Evolutionary conservation across 2,329 filamentous ascomycete species (phyloP), one percentile per base, ranked within the genome.

Genomic region (Cladosporium oxysporum): DNA sequence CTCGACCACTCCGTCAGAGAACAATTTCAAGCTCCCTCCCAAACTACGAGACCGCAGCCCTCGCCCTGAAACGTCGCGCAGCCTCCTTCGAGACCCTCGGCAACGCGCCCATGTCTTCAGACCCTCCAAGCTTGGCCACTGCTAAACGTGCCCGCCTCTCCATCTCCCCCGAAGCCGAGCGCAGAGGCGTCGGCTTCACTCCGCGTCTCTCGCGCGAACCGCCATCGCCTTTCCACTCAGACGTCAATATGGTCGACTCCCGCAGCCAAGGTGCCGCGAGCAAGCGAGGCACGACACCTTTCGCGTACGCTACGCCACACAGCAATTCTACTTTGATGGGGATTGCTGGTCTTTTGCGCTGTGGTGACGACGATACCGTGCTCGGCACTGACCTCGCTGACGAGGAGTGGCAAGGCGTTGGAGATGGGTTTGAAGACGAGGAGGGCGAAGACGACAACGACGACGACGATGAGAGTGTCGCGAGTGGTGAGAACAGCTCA

Each of bases 231-330:
- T 78, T 78, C 70, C 76, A 73, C 29, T 78, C 78, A 1, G 74
- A 77, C 49, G 69, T 69, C 47, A 59, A 65, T 18, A 60, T 52
- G 53, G 65, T 67, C n/a, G 70, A 70, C 41, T 62, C 52, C 16
- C 65, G 66, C 49, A 73, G 69, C 44, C 62, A 66, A 28, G 68
- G 70, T 10, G 68, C 76, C 4, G 71, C 72, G 71, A 62, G 59
- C 79, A 75, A 64, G 78, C 62, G 74, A 53, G 75, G 71, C 35
- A 87, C 84, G 0, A 90, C 89, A 0, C 83, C 83, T 1, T 88
- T 88, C 69, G 88, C 87, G n/a, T 93, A 93, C 72, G 89, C 90
- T 2, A 93, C 91, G 0, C 91, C 91, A 0, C 83, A 89, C 73
- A 92, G 90, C 72, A 71, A 71, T 47, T 70, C 50, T 47, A 68